phyloP scores from a whole-genome alignment of 2,329 filamentous ascomycete species.

The Xylariaceae sp. region DNA sequence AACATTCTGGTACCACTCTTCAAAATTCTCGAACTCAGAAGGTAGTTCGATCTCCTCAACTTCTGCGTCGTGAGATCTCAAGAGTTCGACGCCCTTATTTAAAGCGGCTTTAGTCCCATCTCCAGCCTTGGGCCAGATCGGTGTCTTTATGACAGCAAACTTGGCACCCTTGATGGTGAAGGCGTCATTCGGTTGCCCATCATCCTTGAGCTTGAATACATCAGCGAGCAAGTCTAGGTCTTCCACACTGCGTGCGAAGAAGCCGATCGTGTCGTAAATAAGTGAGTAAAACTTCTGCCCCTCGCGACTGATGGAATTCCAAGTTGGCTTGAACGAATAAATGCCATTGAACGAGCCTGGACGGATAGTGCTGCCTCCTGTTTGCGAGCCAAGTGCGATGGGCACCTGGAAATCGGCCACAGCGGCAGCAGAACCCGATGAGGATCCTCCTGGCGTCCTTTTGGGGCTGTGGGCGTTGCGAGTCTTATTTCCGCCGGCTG shows the following conservation, averaged over 20 bases:
- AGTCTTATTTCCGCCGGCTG: constrained; percentile 48
- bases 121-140: constrained; percentile 47
- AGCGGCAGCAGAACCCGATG: constrained; percentile 62
- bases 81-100: constrained; percentile 35
- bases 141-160: constrained; percentile 53
- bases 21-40: constrained; percentile 43
- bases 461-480: constrained; percentile 61
- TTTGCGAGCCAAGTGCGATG: constrained; percentile 61
- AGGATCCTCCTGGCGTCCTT: constrained; percentile 65
- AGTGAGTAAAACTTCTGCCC: constrained; percentile 57
- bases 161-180: constrained; percentile 43
- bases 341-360: constrained; percentile 63
- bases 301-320: constrained; percentile 59
- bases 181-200: constrained; percentile 31
- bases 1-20: constrained; percentile 49
- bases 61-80: constrained; percentile 45
- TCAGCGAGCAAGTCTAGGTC: constrained; percentile 56
- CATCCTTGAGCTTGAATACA: constrained; percentile 51
- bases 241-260: constrained; percentile 54
- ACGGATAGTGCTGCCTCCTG: constrained; percentile 59
- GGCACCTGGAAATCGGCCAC: constrained; percentile 63
- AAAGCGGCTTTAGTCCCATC: constrained; percentile 42
- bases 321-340: constrained; percentile 64
- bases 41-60: constrained; percentile 55
- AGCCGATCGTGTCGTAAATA: constrained; percentile 58